Conservation (phyloP, 169 alveolate genomes). For the Cryptosporidium meleagridis region DNA sequence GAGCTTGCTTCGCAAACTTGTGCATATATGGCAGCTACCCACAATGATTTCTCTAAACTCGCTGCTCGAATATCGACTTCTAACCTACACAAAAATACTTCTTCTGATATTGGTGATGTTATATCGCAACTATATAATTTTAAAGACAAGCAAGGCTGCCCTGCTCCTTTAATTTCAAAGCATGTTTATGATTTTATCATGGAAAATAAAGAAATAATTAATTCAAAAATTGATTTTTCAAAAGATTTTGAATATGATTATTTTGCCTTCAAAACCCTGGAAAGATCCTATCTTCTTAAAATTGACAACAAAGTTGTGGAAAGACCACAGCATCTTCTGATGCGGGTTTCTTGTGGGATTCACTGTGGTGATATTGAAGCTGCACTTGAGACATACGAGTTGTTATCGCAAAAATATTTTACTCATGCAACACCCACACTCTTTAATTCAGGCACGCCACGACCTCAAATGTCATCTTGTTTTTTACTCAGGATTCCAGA, state of each 20-base stretch:
- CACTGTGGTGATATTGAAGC: conserved; percentile 95
- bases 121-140: conserved; percentile 81
- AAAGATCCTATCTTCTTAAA: conserved; percentile 92
- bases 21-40: conserved; percentile 98
- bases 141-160: conserved; percentile 89
- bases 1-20: conserved; percentile 98
- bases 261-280: conserved; percentile 98
- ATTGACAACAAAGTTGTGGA: conserved; percentile 93
- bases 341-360: conserved; percentile 98
- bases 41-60: conserved; percentile 95
- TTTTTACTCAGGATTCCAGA: conserved; percentile 93
- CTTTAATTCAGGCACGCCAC: conserved; percentile 96
- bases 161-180: conserved; percentile 92
- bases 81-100: conserved; percentile 95
- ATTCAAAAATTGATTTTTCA: conserved; percentile 91
- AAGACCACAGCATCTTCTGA: conserved; percentile 97
- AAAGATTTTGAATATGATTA: conserved; percentile 96
- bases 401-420: conserved; percentile 94
- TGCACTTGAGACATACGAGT: conserved; percentile 92
- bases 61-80: conserved; percentile 98
- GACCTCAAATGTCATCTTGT: conserved; percentile 97
- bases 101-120: conserved; percentile 88
- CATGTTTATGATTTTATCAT: conserved; percentile 91
- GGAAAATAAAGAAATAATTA: conserved; percentile 86
- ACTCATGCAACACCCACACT: conserved; percentile 99